Evolutionary conservation across 495 filamentous ascomycete species (phyloP).

Genomic region (Apiosordaria backusii): DNA sequence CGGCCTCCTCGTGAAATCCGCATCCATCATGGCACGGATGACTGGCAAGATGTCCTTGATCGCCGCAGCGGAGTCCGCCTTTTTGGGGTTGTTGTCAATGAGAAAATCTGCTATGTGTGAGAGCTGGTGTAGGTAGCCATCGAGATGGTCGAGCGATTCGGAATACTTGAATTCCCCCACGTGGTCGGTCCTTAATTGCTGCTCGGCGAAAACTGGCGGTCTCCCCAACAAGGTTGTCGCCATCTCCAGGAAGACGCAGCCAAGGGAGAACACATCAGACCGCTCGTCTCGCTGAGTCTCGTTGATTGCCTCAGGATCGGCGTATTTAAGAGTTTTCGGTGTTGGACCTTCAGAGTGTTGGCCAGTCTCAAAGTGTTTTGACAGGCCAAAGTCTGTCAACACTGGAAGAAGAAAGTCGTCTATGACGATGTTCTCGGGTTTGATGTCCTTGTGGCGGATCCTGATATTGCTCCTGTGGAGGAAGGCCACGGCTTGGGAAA

Average conservation of each 20-base stretch:
- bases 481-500: conserved; percentile 38
- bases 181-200: conserved; percentile 16
- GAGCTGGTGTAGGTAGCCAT: conserved; percentile 21
- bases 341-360: conserved; percentile 33
- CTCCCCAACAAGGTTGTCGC: conserved; percentile 38
- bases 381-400: conserved; percentile 46
- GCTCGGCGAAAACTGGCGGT: conserved; percentile 26
- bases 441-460: conserved; percentile 48
- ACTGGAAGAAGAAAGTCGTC: conserved; percentile 32
- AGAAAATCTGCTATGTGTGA: conserved; percentile 12
- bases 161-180: conserved; percentile 27
- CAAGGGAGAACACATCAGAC: conserved; percentile 49
- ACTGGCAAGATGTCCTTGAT: conserved; percentile 23
- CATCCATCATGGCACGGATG: conserved; percentile 33
- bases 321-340: conserved; percentile 40
- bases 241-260: conserved; percentile 49
- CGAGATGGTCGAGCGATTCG: conserved; percentile 25
- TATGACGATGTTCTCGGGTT: conserved; percentile 47
- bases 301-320: conserved; percentile 44
- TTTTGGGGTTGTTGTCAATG: background rate
- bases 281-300: conserved; percentile 37
- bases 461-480: conserved; percentile 33
- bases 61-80: conserved; percentile 18
- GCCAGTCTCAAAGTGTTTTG: conserved; percentile 37
- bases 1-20: conserved; percentile 19